Evolutionary conservation across 331 rosid species (phyloP).

Genomic region (Malus hybrid): DNA sequence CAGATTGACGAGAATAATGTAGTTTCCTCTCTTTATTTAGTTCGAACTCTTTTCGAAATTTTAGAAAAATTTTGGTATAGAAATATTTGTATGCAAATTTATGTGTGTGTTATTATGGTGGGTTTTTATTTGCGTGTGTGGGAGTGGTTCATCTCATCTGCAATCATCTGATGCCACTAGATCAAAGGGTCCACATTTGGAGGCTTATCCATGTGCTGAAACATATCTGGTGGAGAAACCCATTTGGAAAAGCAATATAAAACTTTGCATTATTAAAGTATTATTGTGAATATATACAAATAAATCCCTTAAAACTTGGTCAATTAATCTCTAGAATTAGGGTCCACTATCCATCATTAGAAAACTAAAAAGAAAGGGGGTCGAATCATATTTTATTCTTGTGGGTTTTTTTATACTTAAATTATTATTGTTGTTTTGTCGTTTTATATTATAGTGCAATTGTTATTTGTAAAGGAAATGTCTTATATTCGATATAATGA

Average conservation of each 20-base stretch:
- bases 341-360: neutral
- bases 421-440: neutral
- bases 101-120: too few relatives aligned
- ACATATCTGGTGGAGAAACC: slow-evolving; percentile 8
- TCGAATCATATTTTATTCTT: neutral
- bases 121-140: neutral
- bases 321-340: neutral
- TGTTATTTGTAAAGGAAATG: too few relatives aligned
- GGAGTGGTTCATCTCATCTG: neutral
- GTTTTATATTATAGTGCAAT: too few relatives aligned
- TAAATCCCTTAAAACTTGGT: slow-evolving; percentile 2
- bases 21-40: too few relatives aligned
- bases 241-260: neutral
- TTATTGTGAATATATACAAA: slow-evolving; percentile 1
- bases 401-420: neutral
- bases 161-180: neutral
- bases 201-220: neutral
- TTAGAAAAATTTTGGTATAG: too few relatives aligned
- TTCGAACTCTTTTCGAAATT: too few relatives aligned
- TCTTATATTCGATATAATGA: too few relatives aligned
- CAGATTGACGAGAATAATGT: too few relatives aligned
- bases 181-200: neutral
- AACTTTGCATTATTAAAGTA: slow-evolving; percentile 12
- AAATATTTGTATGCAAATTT: too few relatives aligned
- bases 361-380: neutral